Evolutionary conservation across 2,329 filamentous ascomycete species (phyloP), one percentile per base, ranked within the genome.

Genomic region (Fusarium xylarioides): DNA sequence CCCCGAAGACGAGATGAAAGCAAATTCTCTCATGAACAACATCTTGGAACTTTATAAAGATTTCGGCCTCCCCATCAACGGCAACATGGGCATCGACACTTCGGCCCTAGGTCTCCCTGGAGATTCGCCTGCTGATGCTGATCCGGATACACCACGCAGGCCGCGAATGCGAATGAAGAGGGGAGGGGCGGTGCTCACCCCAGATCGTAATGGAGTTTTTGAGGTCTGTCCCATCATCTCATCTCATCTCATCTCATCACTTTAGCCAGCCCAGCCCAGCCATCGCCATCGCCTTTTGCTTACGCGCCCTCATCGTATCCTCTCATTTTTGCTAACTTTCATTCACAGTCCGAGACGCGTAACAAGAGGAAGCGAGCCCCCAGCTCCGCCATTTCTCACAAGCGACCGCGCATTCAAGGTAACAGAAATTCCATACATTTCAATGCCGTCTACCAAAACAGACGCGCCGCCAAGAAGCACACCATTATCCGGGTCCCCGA

Each of bases 391-490:
- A 26, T 11, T 23, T 6, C 28, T 9, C 46, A 64, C 19, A 66
- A 66, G 40, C 56, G 57, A 28, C 58, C 57, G 35, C 61, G 60
- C 6, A 23, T 53, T 19, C 49, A 63, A 38, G 52, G 43, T 14
- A 40, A 52, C 11, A 66, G 58, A 43, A 63, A 49, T 19, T 65
- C 61, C 34, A 64, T 75, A 23, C 58, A 63, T n/a, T 75, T 65
- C 26, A 59, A 75, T 21, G 67, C 69, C 19, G 52, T 75, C 16
- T 75, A 61, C 34, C 68, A 70, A n/a, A 55, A 74, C 30, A 61
- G 55, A 18, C 66, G 72, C 52, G 70, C 74, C 14, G 40, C 52
- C 6, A 49, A 67, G 38, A 76, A 76, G 26, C 68, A 74, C 15
- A 47, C 63, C 19, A 73, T 75, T 11, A 52, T 74, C 12, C 68